Conservation (phyloP, 2,329 filamentous ascomycete species). For the Anthostomella pinea region DNA sequence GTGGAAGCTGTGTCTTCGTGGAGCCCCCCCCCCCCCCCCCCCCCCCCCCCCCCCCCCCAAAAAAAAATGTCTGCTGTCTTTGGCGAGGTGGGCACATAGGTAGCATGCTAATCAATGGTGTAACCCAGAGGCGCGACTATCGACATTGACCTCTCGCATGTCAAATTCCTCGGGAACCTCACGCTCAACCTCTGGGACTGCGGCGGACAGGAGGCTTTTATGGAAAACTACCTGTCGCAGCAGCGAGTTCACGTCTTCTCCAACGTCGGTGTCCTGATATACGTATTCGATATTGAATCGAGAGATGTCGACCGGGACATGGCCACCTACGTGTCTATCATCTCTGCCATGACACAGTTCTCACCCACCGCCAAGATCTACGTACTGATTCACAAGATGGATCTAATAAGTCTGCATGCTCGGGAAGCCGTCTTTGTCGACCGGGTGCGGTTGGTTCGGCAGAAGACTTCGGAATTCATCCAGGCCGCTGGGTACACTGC, state of each 20-base stretch:
- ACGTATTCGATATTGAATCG: constrained; percentile 98
- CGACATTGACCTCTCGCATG: constrained; percentile 96
- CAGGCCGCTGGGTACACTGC: constrained; percentile 37
- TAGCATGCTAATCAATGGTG: neutral
- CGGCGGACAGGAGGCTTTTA: constrained; percentile 96
- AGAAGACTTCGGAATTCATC: constrained; percentile 62
- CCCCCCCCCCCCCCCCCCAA: neutral
- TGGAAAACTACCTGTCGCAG: constrained; percentile 95
- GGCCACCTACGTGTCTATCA: constrained; percentile 86
- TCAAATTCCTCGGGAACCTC: constrained; percentile 97
- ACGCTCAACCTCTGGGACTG: constrained; percentile 99
- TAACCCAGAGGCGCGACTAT: constrained; percentile 74
- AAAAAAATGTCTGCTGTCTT: neutral
- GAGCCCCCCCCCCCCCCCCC: neutral
- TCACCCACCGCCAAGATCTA: constrained; percentile 81
- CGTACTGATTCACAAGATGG: constrained; percentile 98
- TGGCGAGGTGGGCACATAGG: neutral
- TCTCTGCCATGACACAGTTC: constrained; percentile 83
- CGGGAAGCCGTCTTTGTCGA: constrained; percentile 83
- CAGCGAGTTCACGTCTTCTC: constrained; percentile 96
- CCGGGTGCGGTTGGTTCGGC: constrained; percentile 71
- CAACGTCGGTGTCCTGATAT: constrained; percentile 94
- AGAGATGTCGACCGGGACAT: constrained; percentile 92
- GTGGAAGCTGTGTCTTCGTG: neutral
- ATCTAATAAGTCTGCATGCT: constrained; percentile 78